These are phyloP conservation scores for Podospora sp. DNA, from an alignment of 495 filamentous ascomycete genomes.

Conservation along the genomic window DNA sequence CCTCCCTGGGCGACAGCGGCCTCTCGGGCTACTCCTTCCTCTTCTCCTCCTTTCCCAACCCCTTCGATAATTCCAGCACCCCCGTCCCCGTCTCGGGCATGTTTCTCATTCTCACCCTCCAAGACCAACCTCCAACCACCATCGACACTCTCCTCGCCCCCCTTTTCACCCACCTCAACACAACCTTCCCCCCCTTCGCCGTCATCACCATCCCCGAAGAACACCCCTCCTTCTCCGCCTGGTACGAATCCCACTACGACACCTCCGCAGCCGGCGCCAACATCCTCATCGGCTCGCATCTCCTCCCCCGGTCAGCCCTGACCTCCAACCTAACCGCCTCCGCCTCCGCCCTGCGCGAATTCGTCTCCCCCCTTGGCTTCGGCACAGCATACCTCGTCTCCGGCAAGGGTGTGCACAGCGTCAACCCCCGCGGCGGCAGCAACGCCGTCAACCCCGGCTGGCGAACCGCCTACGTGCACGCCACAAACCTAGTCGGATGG, in stretches of 20 bases:
- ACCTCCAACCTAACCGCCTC: slow-evolving; percentile 29
- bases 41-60: slow-evolving; percentile 31
- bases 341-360: slow-evolving; percentile 31
- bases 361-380: neutral
- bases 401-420: slow-evolving; percentile 40
- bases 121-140: slow-evolving; percentile 37
- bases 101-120: slow-evolving; percentile 27
- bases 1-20: slow-evolving; percentile 39
- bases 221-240: slow-evolving; percentile 50
- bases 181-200: slow-evolving; percentile 48
- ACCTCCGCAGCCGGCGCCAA: slow-evolving; percentile 40
- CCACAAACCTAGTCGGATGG: slow-evolving; percentile 36
- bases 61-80: slow-evolving; percentile 24
- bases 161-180: slow-evolving; percentile 40
- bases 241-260: slow-evolving; percentile 47
- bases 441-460: slow-evolving; percentile 58
- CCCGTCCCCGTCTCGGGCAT: slow-evolving; percentile 42
- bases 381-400: slow-evolving; percentile 36
- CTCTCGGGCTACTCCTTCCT: slow-evolving; percentile 44
- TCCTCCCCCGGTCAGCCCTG: slow-evolving; percentile 41
- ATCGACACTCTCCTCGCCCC: slow-evolving; percentile 48
- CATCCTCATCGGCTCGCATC: slow-evolving; percentile 42
- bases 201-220: slow-evolving; percentile 42
- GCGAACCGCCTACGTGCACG: slow-evolving; percentile 54
- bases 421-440: slow-evolving; percentile 45